Evolutionary conservation across 139 green algal species (phyloP).

Genomic region (Tetradesmus obliquus): DNA sequence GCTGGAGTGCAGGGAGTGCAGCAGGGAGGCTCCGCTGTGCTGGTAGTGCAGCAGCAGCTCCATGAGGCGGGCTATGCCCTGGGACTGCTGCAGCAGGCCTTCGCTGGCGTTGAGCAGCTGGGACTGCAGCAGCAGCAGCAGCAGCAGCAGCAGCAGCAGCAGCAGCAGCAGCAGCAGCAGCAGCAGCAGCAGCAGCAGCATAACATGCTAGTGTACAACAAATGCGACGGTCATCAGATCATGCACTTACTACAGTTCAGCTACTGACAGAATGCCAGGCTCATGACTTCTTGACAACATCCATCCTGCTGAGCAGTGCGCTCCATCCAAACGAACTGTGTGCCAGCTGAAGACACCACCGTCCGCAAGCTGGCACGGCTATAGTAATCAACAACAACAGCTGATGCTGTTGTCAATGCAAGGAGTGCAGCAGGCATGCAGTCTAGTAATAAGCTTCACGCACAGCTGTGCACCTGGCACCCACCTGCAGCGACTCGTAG

Average conservation of each 20-base stretch:
- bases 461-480: background rate
- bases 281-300: too few species aligned
- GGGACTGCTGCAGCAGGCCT: constrained; percentile 18
- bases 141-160: background rate
- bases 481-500: constrained; percentile 38
- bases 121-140: constrained; percentile 8
- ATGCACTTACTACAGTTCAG: too few species aligned
- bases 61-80: constrained; percentile 25
- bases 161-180: background rate
- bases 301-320: too few species aligned
- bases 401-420: too few species aligned
- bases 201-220: too few species aligned
- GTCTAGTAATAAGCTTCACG: background rate
- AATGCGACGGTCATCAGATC: too few species aligned
- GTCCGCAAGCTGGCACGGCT: too few species aligned
- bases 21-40: background rate
- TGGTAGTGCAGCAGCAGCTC: constrained; percentile 39
- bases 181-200: background rate
- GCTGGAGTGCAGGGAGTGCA: background rate
- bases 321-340: too few species aligned
- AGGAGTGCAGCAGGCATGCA: background rate
- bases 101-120: constrained; percentile 33
- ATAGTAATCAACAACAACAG: too few species aligned
- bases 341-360: too few species aligned
- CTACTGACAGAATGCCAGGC: too few species aligned